Evolutionary conservation across 1,284 basidiomycete species (phyloP).

Genomic region (Phellopilus nigrolimitatus): DNA sequence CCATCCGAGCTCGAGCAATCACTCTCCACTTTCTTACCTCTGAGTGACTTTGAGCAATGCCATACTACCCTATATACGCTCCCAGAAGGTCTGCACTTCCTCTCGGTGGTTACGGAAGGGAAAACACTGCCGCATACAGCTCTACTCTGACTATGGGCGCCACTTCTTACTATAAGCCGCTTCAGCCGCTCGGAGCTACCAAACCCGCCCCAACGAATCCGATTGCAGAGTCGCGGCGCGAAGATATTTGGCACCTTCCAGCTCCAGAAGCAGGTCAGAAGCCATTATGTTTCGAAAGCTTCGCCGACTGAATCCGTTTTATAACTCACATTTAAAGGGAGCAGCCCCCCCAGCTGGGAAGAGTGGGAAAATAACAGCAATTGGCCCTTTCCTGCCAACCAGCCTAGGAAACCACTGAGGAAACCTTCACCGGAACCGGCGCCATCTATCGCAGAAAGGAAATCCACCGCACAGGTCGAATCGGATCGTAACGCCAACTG

Average conservation of each 20-base stretch:
- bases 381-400: slow-evolving; percentile 11
- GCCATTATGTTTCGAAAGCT: neutral
- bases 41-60: neutral
- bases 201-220: neutral
- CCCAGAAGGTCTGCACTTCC: neutral
- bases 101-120: neutral
- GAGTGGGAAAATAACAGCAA: slow-evolving; percentile 13
- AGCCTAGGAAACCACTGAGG: neutral
- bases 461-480: neutral
- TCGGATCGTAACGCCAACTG: slow-evolving; percentile 5
- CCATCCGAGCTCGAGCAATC: neutral
- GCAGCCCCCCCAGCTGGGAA: slow-evolving; percentile 8
- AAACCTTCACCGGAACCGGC: neutral
- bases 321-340: neutral
- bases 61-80: neutral
- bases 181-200: neutral
- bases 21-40: neutral
- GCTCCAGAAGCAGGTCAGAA: neutral
- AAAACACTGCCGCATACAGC: neutral
- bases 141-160: neutral
- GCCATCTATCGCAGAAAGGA: neutral
- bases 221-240: neutral
- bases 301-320: neutral
- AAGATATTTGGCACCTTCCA: neutral
- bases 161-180: neutral